These are phyloP conservation scores for Malania oleifera DNA, from an alignment of 164 flowering plant genomes.

Conservation along the genomic window DNA sequence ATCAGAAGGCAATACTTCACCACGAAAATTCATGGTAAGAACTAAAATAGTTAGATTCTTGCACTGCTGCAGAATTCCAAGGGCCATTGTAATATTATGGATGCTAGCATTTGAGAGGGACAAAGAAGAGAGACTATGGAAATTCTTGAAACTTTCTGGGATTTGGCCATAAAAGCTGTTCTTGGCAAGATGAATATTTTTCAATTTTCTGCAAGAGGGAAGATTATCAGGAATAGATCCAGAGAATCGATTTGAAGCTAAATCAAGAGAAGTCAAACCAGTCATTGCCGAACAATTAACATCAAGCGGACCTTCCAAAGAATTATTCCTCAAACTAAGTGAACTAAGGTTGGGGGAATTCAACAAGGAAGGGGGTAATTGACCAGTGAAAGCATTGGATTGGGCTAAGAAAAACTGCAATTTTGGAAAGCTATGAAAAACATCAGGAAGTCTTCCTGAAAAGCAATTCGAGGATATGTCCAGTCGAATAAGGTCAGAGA, in stretches of 20 bases:
- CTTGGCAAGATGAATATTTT: constrained; percentile 49
- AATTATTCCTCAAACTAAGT: constrained; percentile 56
- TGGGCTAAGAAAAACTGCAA: constrained; percentile 33
- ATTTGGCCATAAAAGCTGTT: constrained; percentile 41
- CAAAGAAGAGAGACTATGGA: constrained; percentile 38
- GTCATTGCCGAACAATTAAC: constrained; percentile 52
- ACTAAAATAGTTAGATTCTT: constrained; percentile 44
- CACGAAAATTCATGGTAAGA: constrained; percentile 47
- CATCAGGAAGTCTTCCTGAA: constrained; percentile 50
- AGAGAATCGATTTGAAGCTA: constrained; percentile 41
- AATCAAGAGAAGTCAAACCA: constrained; percentile 40
- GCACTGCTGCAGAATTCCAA: constrained; percentile 50
- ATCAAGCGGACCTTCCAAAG: constrained; percentile 34
- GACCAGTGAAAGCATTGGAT: constrained; percentile 43
- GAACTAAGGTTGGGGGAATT: constrained; percentile 35
- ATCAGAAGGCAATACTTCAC: constrained; percentile 45
- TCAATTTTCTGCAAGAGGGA: constrained; percentile 35
- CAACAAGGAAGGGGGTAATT: constrained; percentile 43
- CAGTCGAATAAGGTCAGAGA: constrained; percentile 40
- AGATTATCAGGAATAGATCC: constrained; percentile 48
- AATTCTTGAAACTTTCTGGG: constrained; percentile 49
- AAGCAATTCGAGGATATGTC: constrained; percentile 50
- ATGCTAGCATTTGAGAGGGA: constrained; percentile 51
- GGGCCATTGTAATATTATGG: constrained; percentile 40
- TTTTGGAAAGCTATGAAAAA: constrained; percentile 23